Evolutionary conservation across 148 eudicot species (phyloP), one percentile per base, ranked within the genome.

Genomic region (Rhododendron williamsianum): DNA sequence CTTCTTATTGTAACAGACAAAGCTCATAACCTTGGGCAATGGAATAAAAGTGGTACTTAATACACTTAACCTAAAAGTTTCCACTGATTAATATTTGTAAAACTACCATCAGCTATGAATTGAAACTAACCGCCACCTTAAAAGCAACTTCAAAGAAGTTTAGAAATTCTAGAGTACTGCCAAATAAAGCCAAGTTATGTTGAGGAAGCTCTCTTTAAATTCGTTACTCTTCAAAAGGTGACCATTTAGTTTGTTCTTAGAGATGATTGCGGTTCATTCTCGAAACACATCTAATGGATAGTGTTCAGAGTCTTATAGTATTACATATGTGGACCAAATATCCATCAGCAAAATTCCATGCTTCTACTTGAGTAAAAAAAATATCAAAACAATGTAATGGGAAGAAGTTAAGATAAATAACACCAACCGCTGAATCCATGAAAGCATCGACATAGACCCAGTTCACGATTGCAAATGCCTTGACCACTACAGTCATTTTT

Each of bases 381-480:
- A 3, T 3, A 65, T 46, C 27, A 2, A 13, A 78, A 23, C 43
- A n/a, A 73, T 83, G 80, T 27, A 48, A 65, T 30, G 35, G 3
- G 33, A 85, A 54, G 48, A 80, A 45, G 43, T 18, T 49, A 51
- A 49, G 41, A 49, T 12, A 30, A 80, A 80, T 49, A 80, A 80
- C 56, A 91, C 97, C 91, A 49, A 96, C 98, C 97, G 35, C 86
- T 89, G 84, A 91, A 96, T 84, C 99, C 98, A 87, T 93, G 96
- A 89, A 95, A 96, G 90, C 99, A 96, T 72, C 90, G 91, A 87
- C 98, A 96, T 87, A 91, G 89, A 86, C 98, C 98, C 83, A 92
- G 88, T 74, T 93, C 93, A 84, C 74, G 89, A 89, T 96, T 94
- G 80, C 99, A 96, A 83, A 95, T 89, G 83, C 99, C 99, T 89